Evolutionary conservation across 768 basidiomycete genomes (phyloP), one percentile per base, ranked within the genome.

Genomic region (Mycena haematopus): DNA sequence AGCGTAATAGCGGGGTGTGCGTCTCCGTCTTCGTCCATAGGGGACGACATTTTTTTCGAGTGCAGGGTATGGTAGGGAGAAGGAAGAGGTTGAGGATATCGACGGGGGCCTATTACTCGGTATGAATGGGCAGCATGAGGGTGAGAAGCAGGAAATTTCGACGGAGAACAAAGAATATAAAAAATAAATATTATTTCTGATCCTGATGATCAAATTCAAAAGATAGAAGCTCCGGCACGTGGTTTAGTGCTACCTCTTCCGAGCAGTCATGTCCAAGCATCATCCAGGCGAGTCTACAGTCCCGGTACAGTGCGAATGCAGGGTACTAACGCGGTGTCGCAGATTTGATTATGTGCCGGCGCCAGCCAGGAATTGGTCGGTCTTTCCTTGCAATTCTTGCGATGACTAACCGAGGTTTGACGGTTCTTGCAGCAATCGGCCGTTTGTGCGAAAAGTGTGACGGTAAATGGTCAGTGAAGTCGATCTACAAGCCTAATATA

Each of bases 381-480:
- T 76, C 56, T 11, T 31, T n/a, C 9, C 29, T 27, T 22, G 10
- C 31, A 9, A 17, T 17, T n/a, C 3, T 33, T 31, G 13, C 21
- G 24, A 31, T 56, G 45, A 22, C 55, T 27, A 21, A 58, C 46
- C 35, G 6, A 27, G 9, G 8, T 27, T 11, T 56, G 53, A 49
- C 62, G 15, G 40, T 38, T 29, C 31, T 59, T 22, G 19, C 68
- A 97, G 97, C 97, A 50, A 97, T 99, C 70, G 97, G 97, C 44
- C 92, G 97, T 70, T 84, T 98, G 54, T 99, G 97, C 76, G 97
- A 99, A 79, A 98, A 98, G 76, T 98, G 96, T 72, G 97, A 99
- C 74, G 97, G 97, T 53, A 99, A 99, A 88, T 99, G 97, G 96
- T 97, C 70, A 63, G 89, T 73, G 9, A 14, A 14, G 22, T 31